Evolutionary conservation across 2,329 filamentous ascomycete species (phyloP), one percentile per base, ranked within the genome.

Genomic region (Verticillium albo-atrum): DNA sequence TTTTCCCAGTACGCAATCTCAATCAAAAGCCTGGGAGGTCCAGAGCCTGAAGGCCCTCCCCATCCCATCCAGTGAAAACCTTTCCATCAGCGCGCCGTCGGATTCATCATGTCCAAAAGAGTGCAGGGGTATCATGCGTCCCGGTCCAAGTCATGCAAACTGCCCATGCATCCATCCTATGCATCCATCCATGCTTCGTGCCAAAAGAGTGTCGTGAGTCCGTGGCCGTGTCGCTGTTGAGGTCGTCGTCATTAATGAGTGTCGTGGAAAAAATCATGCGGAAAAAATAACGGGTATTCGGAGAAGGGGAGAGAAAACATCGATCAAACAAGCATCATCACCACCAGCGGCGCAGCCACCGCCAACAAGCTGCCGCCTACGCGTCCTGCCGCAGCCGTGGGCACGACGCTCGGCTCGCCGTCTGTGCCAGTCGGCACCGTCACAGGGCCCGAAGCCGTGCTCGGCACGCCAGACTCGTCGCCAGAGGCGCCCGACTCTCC

Each of bases 261-360:
- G 60, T 63, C 14, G 7, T 51, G 60, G n/a, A n/a, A 59, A 60
- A 32, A 4, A 57, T 51, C 4, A 60, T 32, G 56, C 15, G 17
- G 17, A n/a, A 34, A 34, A 27, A 12, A 26, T 20, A 47, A 55
- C 34, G 53, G 37, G 37, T 47, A 47, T 47, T 47, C 37, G 20
- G 9, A n/a, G 9, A 20, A 30, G 55, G 15, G 30, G 32, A 51
- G 23, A 32, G 58, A 10, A 35, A 28, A 12, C 50, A 26, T n/a
- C 20, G 3, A 57, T 61, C 57, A 63, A 15, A 62, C 37, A 4
- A 63, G 23, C 6, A 63, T 3, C 26, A 62, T 56, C 37, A 57
- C 56, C 54, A 61, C 25, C 34, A 63, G 25, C 7, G 62, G 56
- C 5, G 57, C 58, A 2, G 62, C 10, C 20, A 62, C 27, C n/a